Evolutionary conservation across 1,139 yeast species (phyloP).

Genomic region (Pichia inconspicua): DNA sequence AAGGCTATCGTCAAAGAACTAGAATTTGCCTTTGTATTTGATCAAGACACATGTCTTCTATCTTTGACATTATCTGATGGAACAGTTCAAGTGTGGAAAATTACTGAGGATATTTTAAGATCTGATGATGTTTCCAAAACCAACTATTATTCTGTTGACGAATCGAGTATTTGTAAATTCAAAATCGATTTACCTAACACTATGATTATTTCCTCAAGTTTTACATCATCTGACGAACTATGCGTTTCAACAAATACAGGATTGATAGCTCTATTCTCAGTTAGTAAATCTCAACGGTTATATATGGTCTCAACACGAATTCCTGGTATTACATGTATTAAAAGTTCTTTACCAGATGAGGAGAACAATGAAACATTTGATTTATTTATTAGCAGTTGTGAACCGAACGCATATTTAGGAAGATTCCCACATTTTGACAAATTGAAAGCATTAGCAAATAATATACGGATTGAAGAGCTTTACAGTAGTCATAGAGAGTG

Average conservation of each 20-base stretch:
- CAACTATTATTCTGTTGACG: not conserved
- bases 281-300: constrained; percentile 10
- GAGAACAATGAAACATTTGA: constrained; percentile 7
- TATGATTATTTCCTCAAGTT: constrained; percentile 10
- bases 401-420: constrained; percentile 16
- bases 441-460: constrained; percentile 4
- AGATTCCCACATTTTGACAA: constrained; percentile 14
- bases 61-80: constrained; percentile 13
- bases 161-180: not conserved
- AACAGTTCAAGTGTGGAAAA: constrained; percentile 43
- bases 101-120: constrained; percentile 22
- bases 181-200: constrained; percentile 1
- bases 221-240: constrained; percentile 37
- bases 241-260: constrained; percentile 66
- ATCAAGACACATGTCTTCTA: not conserved
- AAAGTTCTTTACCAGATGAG: constrained; percentile 6
- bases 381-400: constrained; percentile 17
- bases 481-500: constrained; percentile 3
- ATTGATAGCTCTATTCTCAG: constrained; percentile 51
- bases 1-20: constrained; percentile 8
- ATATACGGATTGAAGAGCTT: not conserved
- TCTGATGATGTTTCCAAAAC: not conserved
- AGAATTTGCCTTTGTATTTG: constrained; percentile 7
- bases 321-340: constrained; percentile 18
- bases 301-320: constrained; percentile 19